Percentiles rank a stretch among this genome's conserved stretches.
Evolutionary conservation across 2,329 filamentous ascomycete species (phyloP).

Genomic region (Aureobasidium vineae): DNA sequence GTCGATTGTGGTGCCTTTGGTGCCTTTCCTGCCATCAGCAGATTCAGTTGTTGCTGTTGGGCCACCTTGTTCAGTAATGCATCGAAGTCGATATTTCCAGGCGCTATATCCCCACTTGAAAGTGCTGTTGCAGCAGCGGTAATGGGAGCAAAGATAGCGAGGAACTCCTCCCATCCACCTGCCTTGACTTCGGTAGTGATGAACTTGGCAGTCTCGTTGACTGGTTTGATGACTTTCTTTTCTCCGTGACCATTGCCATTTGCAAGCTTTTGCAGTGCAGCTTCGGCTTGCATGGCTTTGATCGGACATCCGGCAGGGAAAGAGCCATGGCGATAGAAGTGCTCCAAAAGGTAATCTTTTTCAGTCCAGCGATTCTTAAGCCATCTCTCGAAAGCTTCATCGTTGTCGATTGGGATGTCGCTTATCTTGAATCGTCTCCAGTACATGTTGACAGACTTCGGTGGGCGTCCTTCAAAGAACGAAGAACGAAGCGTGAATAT

Average conservation of each 20-base stretch:
- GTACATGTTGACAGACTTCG: constrained; percentile 90
- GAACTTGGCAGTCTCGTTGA: constrained; percentile 39
- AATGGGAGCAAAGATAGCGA: constrained; percentile 53
- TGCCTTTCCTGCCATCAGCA: constrained; percentile 34
- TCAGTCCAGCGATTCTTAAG: constrained; percentile 78
- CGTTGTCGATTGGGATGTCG: constrained; percentile 75
- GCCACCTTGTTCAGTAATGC: constrained; percentile 38
- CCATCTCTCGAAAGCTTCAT: constrained; percentile 73
- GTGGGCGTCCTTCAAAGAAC: constrained; percentile 79
- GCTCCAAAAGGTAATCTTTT: constrained; percentile 79
- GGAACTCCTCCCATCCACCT: constrained; percentile 52
- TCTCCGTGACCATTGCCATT: constrained; percentile 34
- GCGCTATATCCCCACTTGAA: constrained; percentile 45
- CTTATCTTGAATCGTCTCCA: constrained; percentile 79
- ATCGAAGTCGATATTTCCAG: constrained; percentile 39
- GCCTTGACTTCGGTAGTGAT: constrained; percentile 52
- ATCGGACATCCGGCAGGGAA: constrained; percentile 67
- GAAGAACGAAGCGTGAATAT: constrained; percentile 79
- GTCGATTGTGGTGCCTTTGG: constrained; percentile 34
- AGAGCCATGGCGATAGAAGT: constrained; percentile 68
- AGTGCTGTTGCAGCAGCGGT: constrained; percentile 52
- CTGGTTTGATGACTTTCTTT: constrained; percentile 30
- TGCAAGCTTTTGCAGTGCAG: constrained; percentile 37
- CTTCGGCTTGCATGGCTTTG: constrained; percentile 40
- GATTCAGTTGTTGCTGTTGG: constrained; percentile 37